Evolutionary conservation across 148 eudicot species (phyloP), one percentile per base, ranked within the genome.

Genomic region (Rhododendron molle): DNA sequence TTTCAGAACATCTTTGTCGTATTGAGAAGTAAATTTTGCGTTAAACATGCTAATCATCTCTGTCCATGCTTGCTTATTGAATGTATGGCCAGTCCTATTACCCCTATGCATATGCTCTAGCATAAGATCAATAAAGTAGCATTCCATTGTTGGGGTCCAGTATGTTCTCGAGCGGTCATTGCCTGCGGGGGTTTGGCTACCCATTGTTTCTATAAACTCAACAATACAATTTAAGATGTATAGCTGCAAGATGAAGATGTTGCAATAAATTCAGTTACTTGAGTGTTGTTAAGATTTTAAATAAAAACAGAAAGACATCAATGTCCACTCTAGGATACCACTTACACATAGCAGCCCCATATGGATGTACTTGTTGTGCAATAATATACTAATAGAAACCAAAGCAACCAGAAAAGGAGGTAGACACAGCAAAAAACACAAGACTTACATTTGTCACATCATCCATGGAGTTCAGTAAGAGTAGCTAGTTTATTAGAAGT

Each of bases 61-160:
- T 3, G 80, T 82, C 90, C 90, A 89, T 54, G 90, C 90, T 85
- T 89, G 87, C 85, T 89, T 89, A 47, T 82, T 86, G 80, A 89
- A 89, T 43, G 90, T 89, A 81, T 89, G 89, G 60, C 90, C 88
- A 52, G 67, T 83, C 81, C 90, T 87, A 85, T 89, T 89, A 78
- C 90, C 90, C 81, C 87, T 89, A 62, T 87, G 90, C 87, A 87
- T 82, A 87, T 89, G 90, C 76, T 89, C 90, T 78, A 89, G 78
- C 90, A 89, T 89, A 36, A 89, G 89, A 87, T 89, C 90, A 44
- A 89, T 60, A 72, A 89, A 89, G 78, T 81, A 85, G 28, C 88
- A 87, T 76, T 89, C 90, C 90, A 89, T 89, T 54, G 88, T 67
- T 60, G 90, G 89, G 3, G 90, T 86, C 89, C 89, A 89, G 86